Base-by-base conservation (phyloP, 805 yeast species). In the Ogataea populi-albae region DNA sequence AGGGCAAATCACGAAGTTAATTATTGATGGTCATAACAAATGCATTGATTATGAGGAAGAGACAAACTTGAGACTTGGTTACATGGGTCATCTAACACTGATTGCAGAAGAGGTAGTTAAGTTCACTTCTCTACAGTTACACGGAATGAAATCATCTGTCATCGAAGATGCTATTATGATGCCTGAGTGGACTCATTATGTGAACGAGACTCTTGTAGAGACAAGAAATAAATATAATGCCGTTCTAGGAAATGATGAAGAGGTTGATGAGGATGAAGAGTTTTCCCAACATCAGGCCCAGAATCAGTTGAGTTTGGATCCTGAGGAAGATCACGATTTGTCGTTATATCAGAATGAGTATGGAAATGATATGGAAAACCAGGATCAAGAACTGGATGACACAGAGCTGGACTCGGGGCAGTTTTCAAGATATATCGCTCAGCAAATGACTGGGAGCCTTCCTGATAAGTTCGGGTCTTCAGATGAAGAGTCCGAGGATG, bases 31-130 rank as follows among this genome's bases (percentile, higher is more conserved):
- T 4, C 85, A 82, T 48, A 61, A 64, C 42, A 62, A 63, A 19
- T 79, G 85, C 39, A 73, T 75, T 40, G 71, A 71, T 23, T 74
- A 77, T 51, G 85, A 85, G 56, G 73, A 70, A 45, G 65, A 65
- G 38, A 68, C 69, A 11, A 77, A 78, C 4, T 73, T 85, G 26
- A 72, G 94, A 37, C 75, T 89, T 25, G 98, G 98, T 0, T 93
- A 87, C 56, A 88, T 89, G 87, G 98, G 98, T n/a, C 98, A 93
- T 58, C 64, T 93, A 45, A 87, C 95, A 5, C 66, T 93, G 34
- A 86, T 93, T 38, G 88, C 96, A 34, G 98, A 93, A 58, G 98
- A 93, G 58, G 88, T 93, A 30, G 96, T 88, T 32, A 93, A 93
- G 57, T 93, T 93, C 59, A 47, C 52, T 12, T 47, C 52, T 5